A percentile compares a stretch with the other conserved stretches of the same genome.
Conservation (phyloP, 257 asterid species). For the Ophiorrhiza pumila region DNA sequence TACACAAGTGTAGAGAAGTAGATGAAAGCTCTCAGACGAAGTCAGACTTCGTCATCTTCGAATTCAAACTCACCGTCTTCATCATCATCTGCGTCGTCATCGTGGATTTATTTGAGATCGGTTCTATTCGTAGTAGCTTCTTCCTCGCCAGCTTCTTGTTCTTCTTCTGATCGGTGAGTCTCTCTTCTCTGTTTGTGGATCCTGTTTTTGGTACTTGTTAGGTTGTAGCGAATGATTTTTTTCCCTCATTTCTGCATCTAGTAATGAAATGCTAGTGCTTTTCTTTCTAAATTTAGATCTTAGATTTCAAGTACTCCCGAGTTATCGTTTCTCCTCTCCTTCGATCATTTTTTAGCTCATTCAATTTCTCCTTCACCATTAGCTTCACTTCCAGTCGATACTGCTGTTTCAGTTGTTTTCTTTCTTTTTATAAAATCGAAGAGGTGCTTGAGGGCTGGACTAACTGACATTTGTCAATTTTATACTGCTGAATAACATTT, state of each 20-base stretch:
- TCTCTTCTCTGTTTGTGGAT: conserved; percentile 23
- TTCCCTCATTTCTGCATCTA: not conserved
- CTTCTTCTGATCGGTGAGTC: conserved; percentile 83
- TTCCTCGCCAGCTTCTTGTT: conserved; percentile 70
- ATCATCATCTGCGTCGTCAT: conserved; percentile 55
- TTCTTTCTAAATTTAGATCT: not conserved
- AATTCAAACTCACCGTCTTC: conserved; percentile 71
- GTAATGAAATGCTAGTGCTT: not conserved
- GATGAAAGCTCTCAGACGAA: conserved; percentile 92
- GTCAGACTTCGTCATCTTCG: conserved; percentile 79
- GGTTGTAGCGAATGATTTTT: not conserved
- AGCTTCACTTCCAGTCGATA: not conserved
- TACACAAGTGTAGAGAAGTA: conserved; percentile 30
- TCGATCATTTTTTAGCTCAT: not conserved
- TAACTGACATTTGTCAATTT: not conserved
- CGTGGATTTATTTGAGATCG: conserved; percentile 96
- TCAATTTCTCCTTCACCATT: not conserved
- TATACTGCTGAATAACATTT: not conserved
- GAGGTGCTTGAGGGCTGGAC: not conserved
- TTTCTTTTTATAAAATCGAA: not conserved
- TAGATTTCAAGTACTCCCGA: too few species aligned
- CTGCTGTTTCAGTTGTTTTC: not conserved
- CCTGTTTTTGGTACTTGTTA: conserved; percentile 16
- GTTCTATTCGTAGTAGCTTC: conserved; percentile 78
- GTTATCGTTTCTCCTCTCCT: not conserved